A percentile compares a stretch with the other conserved stretches of the same genome.
phyloP scores from a whole-genome alignment of 75 land plant genomes.

The Pinus tabuliformis region DNA sequence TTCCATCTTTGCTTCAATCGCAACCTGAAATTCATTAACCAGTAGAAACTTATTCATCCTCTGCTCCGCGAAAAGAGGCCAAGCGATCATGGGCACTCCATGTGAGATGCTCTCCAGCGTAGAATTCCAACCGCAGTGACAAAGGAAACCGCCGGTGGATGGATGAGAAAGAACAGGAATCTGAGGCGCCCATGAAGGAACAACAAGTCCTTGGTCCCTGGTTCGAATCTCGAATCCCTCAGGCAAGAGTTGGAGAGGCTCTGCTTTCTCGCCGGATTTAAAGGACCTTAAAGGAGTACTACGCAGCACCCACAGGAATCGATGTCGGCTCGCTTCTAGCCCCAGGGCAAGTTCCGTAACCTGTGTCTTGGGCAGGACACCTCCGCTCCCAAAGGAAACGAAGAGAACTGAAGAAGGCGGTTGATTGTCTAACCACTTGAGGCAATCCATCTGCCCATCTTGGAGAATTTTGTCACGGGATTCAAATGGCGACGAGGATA shows the following conservation, averaged over 20 bases:
- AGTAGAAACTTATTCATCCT: not conserved
- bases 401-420: constrained; percentile 47
- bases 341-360: constrained; percentile 29
- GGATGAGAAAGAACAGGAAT: constrained; percentile 7
- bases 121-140: constrained; percentile 23
- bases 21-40: not conserved
- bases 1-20: not conserved
- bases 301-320: constrained; percentile 55
- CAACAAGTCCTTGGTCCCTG: not conserved
- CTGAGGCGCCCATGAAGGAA: constrained; percentile 2
- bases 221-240: not conserved
- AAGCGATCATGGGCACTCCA: not conserved
- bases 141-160: constrained; percentile 7
- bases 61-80: not conserved
- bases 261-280: too few species aligned
- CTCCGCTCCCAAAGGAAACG: constrained; percentile 50
- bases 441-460: constrained; percentile 5
- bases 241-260: not conserved
- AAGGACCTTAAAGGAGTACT: not conserved
- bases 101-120: constrained; percentile 9
- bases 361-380: constrained; percentile 25
- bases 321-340: constrained; percentile 16
- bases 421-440: constrained; percentile 58
- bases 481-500: not conserved
- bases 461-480: not conserved